phyloP scores from a whole-genome alignment of 2,329 filamentous ascomycete species.

The Colletotrichum trifolii region DNA sequence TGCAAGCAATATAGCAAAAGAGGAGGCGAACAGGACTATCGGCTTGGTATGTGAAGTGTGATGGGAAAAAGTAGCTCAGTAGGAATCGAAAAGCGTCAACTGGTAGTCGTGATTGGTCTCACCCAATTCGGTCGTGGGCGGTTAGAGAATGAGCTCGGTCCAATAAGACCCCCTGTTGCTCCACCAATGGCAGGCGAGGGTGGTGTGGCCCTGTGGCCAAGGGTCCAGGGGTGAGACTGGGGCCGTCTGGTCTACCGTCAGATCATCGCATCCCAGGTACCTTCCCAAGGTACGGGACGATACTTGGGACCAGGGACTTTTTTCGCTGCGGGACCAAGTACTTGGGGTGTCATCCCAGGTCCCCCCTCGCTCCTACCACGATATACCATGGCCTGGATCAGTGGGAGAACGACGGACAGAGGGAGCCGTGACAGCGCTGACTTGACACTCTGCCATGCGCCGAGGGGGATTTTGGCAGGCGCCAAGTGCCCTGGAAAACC shows the following conservation, averaged over 20 bases:
- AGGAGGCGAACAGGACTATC: neutral
- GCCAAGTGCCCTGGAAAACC: conserved; percentile 19
- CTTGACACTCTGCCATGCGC: neutral
- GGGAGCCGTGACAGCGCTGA: neutral
- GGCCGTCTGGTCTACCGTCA: conserved; percentile 35
- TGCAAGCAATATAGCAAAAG: conserved; percentile 18
- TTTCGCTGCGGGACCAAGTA: neutral
- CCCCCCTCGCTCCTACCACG: conserved; percentile 12
- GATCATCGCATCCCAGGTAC: conserved; percentile 25
- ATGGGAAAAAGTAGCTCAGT: conserved; percentile 6
- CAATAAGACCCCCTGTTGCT: conserved; percentile 48
- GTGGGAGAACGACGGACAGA: conserved; percentile 7
- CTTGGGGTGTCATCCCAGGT: conserved; percentile 14
- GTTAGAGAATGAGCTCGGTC: conserved; percentile 47
- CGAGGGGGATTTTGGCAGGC: neutral
- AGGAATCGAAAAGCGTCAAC: conserved; percentile 9
- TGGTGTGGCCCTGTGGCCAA: conserved; percentile 24
- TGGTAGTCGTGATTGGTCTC: conserved; percentile 43
- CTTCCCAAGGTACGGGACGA: neutral
- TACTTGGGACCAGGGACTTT: neutral
- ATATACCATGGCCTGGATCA: neutral
- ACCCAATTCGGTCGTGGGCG: conserved; percentile 46
- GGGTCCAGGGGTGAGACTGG: conserved; percentile 32
- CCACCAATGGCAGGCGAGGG: conserved; percentile 38
- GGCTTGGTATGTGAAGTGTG: conserved; percentile 42